These are phyloP conservation scores for Kalmusia sp. DNA, from an alignment of 2,329 filamentous ascomycete species.

Conservation along the genomic window DNA sequence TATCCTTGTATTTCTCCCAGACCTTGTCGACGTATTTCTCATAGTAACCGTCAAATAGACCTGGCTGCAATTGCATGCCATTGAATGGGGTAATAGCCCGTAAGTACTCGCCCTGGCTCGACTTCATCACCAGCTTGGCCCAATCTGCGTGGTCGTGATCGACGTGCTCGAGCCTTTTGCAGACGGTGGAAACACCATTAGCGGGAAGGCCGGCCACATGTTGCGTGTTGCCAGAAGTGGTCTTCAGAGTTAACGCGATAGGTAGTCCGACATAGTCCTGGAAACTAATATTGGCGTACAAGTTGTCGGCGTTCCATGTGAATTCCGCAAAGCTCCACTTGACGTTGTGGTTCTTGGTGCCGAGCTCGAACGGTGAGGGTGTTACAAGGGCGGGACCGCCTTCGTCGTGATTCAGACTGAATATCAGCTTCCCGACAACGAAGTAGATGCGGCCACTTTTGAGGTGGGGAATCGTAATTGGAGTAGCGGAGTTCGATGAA, in stretches of 20 bases:
- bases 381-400: conserved; percentile 78
- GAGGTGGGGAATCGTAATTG: conserved; percentile 71
- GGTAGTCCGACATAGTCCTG: conserved; percentile 73
- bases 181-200: conserved; percentile 64
- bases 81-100: conserved; percentile 54
- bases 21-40: conserved; percentile 60
- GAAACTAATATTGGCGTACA: conserved; percentile 68
- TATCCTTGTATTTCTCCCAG: conserved; percentile 55
- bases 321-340: conserved; percentile 51
- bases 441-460: conserved; percentile 78
- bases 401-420: conserved; percentile 74
- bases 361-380: conserved; percentile 71
- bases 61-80: conserved; percentile 47
- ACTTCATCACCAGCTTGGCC: conserved; percentile 68
- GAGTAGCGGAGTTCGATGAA: conserved; percentile 63
- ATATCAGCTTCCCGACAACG: conserved; percentile 67
- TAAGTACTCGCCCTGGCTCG: no score
- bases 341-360: conserved; percentile 55
- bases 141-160: conserved; percentile 65
- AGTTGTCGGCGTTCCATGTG: conserved; percentile 54
- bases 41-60: conserved; percentile 61
- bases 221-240: conserved; percentile 47
- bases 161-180: conserved; percentile 60
- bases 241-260: conserved; percentile 53
- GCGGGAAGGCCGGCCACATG: conserved; percentile 63